Evolutionary conservation across 2,329 filamentous ascomycete species (phyloP).

Genomic region (Aulographum hederae): DNA sequence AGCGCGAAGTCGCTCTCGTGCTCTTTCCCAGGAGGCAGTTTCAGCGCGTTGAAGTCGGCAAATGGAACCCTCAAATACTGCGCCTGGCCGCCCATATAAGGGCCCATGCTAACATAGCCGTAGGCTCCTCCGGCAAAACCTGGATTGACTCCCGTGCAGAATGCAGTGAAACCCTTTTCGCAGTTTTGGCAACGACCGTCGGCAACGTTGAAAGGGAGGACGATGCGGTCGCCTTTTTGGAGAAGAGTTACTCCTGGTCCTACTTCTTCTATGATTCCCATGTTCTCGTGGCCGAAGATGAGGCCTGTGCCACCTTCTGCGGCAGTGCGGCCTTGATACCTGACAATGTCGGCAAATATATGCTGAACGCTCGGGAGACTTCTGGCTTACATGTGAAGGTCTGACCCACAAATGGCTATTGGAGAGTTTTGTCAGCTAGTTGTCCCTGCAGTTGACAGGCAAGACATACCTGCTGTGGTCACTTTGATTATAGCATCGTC

Average conservation of each 20-base stretch:
- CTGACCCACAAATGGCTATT: constrained; percentile 35
- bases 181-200: constrained; percentile 46
- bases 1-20: constrained; percentile 41
- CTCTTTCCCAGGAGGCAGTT: constrained; percentile 40
- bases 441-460: constrained; percentile 5
- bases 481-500: constrained; percentile 48
- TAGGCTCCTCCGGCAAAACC: constrained; percentile 42
- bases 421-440: not conserved
- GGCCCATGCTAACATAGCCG: constrained; percentile 44
- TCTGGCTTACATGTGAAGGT: constrained; percentile 20
- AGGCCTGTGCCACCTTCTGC: constrained; percentile 43
- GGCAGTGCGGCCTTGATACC: constrained; percentile 48
- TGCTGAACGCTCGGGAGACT: constrained; percentile 1
- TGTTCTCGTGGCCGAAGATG: constrained; percentile 44
- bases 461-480: constrained; percentile 33
- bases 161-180: constrained; percentile 44
- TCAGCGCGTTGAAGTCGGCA: constrained; percentile 48
- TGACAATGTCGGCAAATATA: constrained; percentile 23
- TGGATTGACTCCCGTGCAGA: constrained; percentile 45
- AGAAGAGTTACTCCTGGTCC: constrained; percentile 41
- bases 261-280: constrained; percentile 37
- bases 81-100: constrained; percentile 37
- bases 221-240: constrained; percentile 44
- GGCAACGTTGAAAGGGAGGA: constrained; percentile 48
- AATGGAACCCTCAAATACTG: constrained; percentile 48